Percentiles rank a stretch among this genome's conserved stretches.
phyloP scores from a whole-genome alignment of 495 filamentous ascomycete genomes.

The Lichina pygmaea region DNA sequence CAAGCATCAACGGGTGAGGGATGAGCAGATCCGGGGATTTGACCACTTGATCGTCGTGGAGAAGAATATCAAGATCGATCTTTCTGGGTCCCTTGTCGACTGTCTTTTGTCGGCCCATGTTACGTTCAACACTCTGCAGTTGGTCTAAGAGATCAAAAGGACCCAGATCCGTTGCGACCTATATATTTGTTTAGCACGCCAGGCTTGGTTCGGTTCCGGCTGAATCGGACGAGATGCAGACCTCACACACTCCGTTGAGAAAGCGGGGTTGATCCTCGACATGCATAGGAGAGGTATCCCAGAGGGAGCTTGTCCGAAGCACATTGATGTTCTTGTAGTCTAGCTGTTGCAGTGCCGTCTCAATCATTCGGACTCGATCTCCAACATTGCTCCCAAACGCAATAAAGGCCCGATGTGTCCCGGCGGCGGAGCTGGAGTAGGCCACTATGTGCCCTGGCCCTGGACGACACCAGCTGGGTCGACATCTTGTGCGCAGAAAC shows the following conservation, averaged over 20 bases:
- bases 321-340: slow-evolving; percentile 41
- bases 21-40: slow-evolving; percentile 46
- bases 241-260: slow-evolving; percentile 85
- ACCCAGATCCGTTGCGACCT: slow-evolving; percentile 60
- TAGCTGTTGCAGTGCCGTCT: slow-evolving; percentile 56
- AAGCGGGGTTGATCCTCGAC: slow-evolving; percentile 69
- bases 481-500: too few relatives aligned
- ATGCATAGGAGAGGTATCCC: slow-evolving; percentile 94
- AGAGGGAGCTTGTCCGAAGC: slow-evolving; percentile 59
- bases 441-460: too few relatives aligned
- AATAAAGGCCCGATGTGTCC: slow-evolving; percentile 38
- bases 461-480: too few relatives aligned
- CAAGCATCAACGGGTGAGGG: slow-evolving; percentile 63
- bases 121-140: slow-evolving; percentile 59
- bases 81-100: slow-evolving; percentile 84
- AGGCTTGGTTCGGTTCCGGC: too few relatives aligned
- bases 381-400: slow-evolving; percentile 87
- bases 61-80: slow-evolving; percentile 81
- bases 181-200: neutral
- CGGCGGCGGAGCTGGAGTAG: neutral
- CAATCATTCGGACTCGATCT: slow-evolving; percentile 59
- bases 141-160: slow-evolving; percentile 51
- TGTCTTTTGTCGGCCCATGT: slow-evolving; percentile 50
- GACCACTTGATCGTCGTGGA: slow-evolving; percentile 48
- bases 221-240: slow-evolving; percentile 12